Base-by-base conservation (phyloP, 768 basidiomycete genomes). In the Russula sp. region DNA sequence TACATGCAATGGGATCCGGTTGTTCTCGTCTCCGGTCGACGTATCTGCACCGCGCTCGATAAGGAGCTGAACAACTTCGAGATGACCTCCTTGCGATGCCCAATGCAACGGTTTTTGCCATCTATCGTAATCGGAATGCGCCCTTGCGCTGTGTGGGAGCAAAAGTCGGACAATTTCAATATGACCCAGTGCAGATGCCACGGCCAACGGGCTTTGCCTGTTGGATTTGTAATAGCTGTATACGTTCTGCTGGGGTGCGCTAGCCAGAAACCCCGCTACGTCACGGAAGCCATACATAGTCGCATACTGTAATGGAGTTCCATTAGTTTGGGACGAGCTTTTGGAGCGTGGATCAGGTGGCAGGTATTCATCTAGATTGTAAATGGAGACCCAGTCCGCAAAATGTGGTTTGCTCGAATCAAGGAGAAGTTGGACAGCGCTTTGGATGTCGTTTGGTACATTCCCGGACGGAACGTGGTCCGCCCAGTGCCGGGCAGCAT, bases 371-470 rank as follows among this genome's bases (percentile, higher is more conserved):
- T 44, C 44, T 44, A n/a, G 16, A n/a, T n/a, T 6, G 8, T 6
- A 44, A 7, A 44, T n/a, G 27, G 27, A 27, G 27, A 27, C 2
- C 45, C 45, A 47, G n/a, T 6, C 18, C 6, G n/a, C 9, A 22
- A 47, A 47, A 47, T 47, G 45, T 20, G 45, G 9, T 11, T 47
- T 8, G 45, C 27, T 20, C 10, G 3, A 1, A 22, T 47, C 45
- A 11, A 47, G 20, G 20, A 47, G 20, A 9, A 22, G 9, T 10
- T 22, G 20, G 13, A 22, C 9, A 22, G 40, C 14, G 11, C 10
- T 3, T 1, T 6, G 35, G 27, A 5, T 9, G 9, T 10, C 3
- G 3, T 47, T 0, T 0, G 6, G 5, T 9, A 9, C 20, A 3
- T 20, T 10, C 3, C 2, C 20, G 20, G 20, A 9, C 45, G 1